Evolutionary conservation across 345 rosid species (phyloP).

Genomic region (Lagerstroemia speciosa): DNA sequence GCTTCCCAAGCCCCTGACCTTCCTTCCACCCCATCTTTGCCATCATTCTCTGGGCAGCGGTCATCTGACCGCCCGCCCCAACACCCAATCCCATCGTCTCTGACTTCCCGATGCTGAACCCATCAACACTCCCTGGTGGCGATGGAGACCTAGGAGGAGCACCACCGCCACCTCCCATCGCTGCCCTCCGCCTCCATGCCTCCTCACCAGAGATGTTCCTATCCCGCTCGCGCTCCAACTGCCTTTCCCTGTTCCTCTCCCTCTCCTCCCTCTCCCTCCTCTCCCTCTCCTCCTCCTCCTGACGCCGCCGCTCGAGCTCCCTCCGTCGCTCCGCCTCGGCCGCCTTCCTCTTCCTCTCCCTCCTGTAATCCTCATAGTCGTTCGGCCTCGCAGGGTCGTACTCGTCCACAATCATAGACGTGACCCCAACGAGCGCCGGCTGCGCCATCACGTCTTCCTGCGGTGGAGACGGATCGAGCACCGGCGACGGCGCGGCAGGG

Average conservation of each 20-base stretch:
- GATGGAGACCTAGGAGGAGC: constrained; percentile 60
- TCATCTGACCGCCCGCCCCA: constrained; percentile 98
- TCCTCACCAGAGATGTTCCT: constrained; percentile 83
- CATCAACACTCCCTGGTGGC: constrained; percentile 56
- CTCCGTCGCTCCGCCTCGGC: constrained; percentile 72
- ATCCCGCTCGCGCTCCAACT: constrained; percentile 27
- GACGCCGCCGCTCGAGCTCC: constrained; percentile 74
- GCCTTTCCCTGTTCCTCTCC: constrained; percentile 32
- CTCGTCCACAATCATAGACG: constrained; percentile 74
- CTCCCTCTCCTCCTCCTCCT: constrained; percentile 78
- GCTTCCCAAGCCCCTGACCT: constrained; percentile 95
- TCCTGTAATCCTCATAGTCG: constrained; percentile 76
- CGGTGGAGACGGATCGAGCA: constrained; percentile 1
- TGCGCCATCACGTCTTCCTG: constrained; percentile 27
- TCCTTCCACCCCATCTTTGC: constrained; percentile 99
- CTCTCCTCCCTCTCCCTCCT: constrained; percentile 35
- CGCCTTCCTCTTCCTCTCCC: constrained; percentile 69
- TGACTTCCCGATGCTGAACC: constrained; percentile 69
- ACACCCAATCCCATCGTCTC: constrained; percentile 86
- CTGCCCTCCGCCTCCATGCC: constrained; percentile 93
- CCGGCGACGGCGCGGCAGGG: constrained; percentile 7
- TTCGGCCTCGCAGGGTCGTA: constrained; percentile 95
- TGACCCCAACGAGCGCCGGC: constrained; percentile 69
- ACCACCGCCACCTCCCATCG: constrained; percentile 64
- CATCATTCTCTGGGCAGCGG: constrained; percentile 99